Evolutionary conservation across 495 filamentous ascomycete species (phyloP).

Genomic region (Hyaloscypha variabilis): DNA sequence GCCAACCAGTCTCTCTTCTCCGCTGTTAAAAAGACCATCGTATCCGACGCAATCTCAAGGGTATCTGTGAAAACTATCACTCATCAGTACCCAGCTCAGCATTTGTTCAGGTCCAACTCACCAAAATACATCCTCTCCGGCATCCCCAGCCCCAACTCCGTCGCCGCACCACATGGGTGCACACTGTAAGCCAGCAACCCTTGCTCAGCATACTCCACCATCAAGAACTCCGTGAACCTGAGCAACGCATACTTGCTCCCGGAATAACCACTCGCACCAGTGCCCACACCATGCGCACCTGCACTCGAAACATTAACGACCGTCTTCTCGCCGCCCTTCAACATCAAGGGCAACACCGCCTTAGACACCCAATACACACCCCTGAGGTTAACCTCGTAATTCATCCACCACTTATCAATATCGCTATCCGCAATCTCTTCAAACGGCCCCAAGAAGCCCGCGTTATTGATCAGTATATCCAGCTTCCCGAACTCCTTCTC

Average conservation of each 20-base stretch:
- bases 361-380: slow-evolving; percentile 43
- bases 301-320: slow-evolving; percentile 49
- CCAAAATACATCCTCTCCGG: slow-evolving; percentile 27
- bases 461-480: slow-evolving; percentile 64
- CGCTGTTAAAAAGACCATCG: slow-evolving; percentile 48
- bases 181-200: slow-evolving; percentile 49
- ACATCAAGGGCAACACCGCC: slow-evolving; percentile 48
- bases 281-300: slow-evolving; percentile 39
- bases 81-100: neutral
- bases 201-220: slow-evolving; percentile 45
- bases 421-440: slow-evolving; percentile 38
- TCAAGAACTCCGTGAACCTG: slow-evolving; percentile 49
- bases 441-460: slow-evolving; percentile 46
- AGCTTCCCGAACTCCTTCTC: slow-evolving; percentile 41
- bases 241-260: slow-evolving; percentile 51
- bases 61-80: slow-evolving; percentile 43
- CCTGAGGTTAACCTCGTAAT: slow-evolving; percentile 45
- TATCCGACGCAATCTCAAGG: slow-evolving; percentile 47
- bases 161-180: slow-evolving; percentile 53
- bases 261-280: slow-evolving; percentile 44
- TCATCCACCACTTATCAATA: slow-evolving; percentile 38
- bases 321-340: slow-evolving; percentile 46
- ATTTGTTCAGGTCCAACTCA: slow-evolving; percentile 15
- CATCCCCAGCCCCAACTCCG: slow-evolving; percentile 42
- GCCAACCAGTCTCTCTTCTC: slow-evolving; percentile 52